These are phyloP conservation scores for Dictyostelium citrinum DNA, from an alignment of 78 protist genomes.

Conservation along the genomic window DNA sequence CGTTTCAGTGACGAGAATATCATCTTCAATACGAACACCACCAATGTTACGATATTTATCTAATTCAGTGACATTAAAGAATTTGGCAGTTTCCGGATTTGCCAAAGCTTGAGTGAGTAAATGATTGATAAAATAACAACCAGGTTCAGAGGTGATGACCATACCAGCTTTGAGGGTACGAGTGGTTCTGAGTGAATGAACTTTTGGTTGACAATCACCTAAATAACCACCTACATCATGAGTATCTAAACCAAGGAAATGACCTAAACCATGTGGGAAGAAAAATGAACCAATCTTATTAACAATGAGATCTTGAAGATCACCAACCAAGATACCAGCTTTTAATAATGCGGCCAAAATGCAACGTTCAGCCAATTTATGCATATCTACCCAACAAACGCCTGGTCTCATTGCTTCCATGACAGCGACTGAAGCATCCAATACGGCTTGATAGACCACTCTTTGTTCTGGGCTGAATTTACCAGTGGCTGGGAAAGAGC, in stretches of 20 bases:
- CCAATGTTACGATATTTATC: constrained; percentile 86
- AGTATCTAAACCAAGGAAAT: constrained; percentile 93
- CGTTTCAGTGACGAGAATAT: constrained; percentile 88
- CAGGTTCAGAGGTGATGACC: constrained; percentile 97
- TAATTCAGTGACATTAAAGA: constrained; percentile 54
- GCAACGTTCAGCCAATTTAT: constrained; percentile 75
- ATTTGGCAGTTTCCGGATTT: constrained; percentile 52
- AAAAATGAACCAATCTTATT: constrained; percentile 76
- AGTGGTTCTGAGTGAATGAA: constrained; percentile 68
- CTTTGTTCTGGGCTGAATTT: constrained; percentile 87
- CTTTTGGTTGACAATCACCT: constrained; percentile 58
- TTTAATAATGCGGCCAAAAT: constrained; percentile 35
- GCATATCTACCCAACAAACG: constrained; percentile 89
- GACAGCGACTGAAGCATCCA: constrained; percentile 60
- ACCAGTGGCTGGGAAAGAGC: constrained; percentile 92
- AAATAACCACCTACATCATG: constrained; percentile 96
- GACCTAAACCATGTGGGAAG: constrained; percentile 97
- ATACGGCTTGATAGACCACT: constrained; percentile 89
- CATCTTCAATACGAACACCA: constrained; percentile 96
- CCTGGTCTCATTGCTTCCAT: constrained; percentile 85
- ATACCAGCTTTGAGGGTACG: constrained; percentile 85
- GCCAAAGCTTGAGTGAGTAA: constrained; percentile 78
- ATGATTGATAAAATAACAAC: constrained; percentile 91
- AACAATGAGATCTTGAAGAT: constrained; percentile 52
- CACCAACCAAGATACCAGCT: constrained; percentile 86